Base-by-base conservation (phyloP, 371 early-diverging fungal species). In the Mucor piriformis region DNA sequence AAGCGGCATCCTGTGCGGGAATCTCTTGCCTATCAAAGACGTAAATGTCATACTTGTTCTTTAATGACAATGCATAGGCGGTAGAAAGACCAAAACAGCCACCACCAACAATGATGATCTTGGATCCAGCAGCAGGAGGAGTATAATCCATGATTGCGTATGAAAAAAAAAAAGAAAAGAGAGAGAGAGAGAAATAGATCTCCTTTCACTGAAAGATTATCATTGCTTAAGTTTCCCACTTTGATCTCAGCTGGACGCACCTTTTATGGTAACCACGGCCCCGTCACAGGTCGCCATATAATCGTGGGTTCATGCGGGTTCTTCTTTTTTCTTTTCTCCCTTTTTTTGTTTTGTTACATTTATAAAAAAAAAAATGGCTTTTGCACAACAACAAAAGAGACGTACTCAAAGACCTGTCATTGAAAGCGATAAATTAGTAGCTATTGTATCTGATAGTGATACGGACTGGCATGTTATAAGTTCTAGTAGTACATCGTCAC, bases 71-170 rank as follows among this genome's bases (percentile, higher is more conserved):
- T n/a, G 76, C 67, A 54, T 79, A 73, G 1, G 82, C 83, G 12
- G 83, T 74, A 3, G 81, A 79, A 5, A 83, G 60, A 15, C 84
- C 84, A 73, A 82, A 82, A 23, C 70, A 66, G 1, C 84, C 84
- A 11, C 69, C 82, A 47, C 84, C 84, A 15, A 83, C 81, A 67
- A 83, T 70, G 48, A 81, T 70, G 5, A 83, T 62, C 38, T 71
- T 74, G 4, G 56, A 43, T 3, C 63, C 60, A 32, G 40, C 25
- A 11, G 47, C 15, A n/a, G 63, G 68, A 11, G 68, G 55, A 43
- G 44, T 35, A 37, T 61, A 60, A 24, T 29, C 38, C 57, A 56
- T 56, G n/a, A 0, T 48, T 34, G 23, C 15, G n/a, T 11, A 42
- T 21, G 13, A 42, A n/a, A 40, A 25, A 46, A 32, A 37, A 44